Conservation (phyloP, 305 asterid species). For the Rubia peregrina region DNA sequence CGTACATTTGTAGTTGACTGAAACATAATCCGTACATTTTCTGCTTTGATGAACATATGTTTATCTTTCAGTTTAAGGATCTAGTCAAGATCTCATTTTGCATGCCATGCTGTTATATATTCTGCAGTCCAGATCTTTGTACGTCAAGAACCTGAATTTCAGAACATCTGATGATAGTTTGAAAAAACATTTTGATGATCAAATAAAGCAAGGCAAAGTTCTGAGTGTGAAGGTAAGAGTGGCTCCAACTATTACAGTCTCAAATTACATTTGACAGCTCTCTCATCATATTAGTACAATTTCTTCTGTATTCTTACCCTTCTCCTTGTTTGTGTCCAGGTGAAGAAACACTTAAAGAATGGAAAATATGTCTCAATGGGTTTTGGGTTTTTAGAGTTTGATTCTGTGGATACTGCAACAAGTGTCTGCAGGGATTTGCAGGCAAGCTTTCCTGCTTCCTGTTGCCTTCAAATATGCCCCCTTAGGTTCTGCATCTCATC, state of each 20-base stretch:
- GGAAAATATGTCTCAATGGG: constrained; percentile 92
- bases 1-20: background rate
- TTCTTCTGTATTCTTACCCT: constrained; percentile 15
- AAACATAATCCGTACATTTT: background rate
- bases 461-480: background rate
- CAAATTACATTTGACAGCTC: background rate
- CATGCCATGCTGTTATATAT: constrained; percentile 14
- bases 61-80: background rate
- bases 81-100: constrained; percentile 7
- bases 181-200: constrained; percentile 59
- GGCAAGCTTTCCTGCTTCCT: constrained; percentile 28
- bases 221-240: constrained; percentile 74
- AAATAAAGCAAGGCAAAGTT: constrained; percentile 65
- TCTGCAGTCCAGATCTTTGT: constrained; percentile 79
- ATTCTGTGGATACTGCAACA: constrained; percentile 68
- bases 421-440: constrained; percentile 70
- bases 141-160: constrained; percentile 89
- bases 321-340: constrained; percentile 31
- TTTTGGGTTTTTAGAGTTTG: constrained; percentile 88
- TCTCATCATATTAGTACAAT: background rate
- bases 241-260: background rate
- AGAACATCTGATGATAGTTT: constrained; percentile 68
- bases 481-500: constrained; percentile 10
- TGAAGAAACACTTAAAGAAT: constrained; percentile 78
- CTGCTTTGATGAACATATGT: constrained; percentile 6